Base-by-base conservation (phyloP, 2,329 filamentous ascomycete genomes). In the Colletotrichum cereale region DNA sequence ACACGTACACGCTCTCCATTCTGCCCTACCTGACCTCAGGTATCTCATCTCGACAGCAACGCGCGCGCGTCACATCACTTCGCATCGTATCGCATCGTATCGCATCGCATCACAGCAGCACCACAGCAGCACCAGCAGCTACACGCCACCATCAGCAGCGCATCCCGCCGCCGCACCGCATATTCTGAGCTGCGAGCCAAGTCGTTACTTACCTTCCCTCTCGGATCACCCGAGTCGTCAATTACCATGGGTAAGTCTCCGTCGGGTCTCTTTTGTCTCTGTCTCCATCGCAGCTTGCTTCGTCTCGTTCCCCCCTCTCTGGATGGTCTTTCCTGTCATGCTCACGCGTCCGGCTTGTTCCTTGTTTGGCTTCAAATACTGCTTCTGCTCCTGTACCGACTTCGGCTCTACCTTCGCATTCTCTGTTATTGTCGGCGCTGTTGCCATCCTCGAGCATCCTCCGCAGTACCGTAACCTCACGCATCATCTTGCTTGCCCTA, bases 11-110 rank as follows among this genome's bases (percentile, higher is more conserved):
- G 18, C 52, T 55, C 16, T 34, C 29, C 18, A 55, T 56, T 38
- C 31, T 62, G 60, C 47, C 70, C 57, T 44, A 21, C 47, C 64
- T 60, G 50, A 53, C 60, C 60, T 62, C 60, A 62, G 47, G 60
- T 62, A 62, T 62, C 60, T 62, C 40, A 50, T 68, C 40, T 55
- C 38, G 47, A 57, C 62, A 44, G 38, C 60, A 66, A 70, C 67
- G 63, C 67, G 67, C 62, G 56, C 67, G 62, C 67, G 67, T 69
- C 62, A 55, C 63, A 56, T 70, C 56, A 65, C 48, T 66, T 60
- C 40, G 47, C 57, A 61, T 66, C 55, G 67, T 48, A 66, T 63
- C 62, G 63, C 38, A 56, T 70, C 62, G 53, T 56, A 61, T 66
- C 56, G 44, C 42, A 61, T 38, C 56, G 60, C 48, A 62, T 36